These are phyloP conservation scores for Ulota crispa DNA, from an alignment of 225 moss, liverwort and hornwort genomes.

Conservation along the genomic window DNA sequence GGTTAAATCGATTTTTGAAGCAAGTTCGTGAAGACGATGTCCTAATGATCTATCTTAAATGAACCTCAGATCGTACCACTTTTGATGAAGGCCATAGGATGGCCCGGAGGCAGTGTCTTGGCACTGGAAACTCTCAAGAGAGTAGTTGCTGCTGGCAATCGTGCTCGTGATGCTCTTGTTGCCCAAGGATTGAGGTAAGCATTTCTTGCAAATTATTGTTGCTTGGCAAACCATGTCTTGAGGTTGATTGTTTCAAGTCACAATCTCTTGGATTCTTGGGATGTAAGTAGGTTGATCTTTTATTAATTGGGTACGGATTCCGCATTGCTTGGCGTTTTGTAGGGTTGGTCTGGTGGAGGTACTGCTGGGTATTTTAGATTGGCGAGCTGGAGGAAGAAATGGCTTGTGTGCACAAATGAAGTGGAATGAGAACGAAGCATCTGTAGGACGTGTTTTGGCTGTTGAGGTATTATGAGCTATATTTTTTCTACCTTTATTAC, in stretches of 20 bases:
- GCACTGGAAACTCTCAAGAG: constrained; percentile 90
- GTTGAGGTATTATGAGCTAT: constrained; percentile 61
- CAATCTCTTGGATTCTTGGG: no score
- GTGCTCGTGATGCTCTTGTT: constrained; percentile 91
- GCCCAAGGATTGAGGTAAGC: constrained; percentile 93
- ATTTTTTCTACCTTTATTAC: not conserved
- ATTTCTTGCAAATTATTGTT: constrained; percentile 7
- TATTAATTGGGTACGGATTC: no score
- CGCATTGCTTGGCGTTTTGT: not conserved
- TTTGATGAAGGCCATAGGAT: constrained; percentile 96
- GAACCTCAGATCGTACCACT: constrained; percentile 78
- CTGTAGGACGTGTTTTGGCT: constrained; percentile 88
- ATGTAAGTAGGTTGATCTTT: no score
- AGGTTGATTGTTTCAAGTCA: no score
- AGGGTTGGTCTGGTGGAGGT: constrained; percentile 91
- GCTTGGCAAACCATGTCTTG: no score
- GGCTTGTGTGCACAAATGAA: constrained; percentile 92
- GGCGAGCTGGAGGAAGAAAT: constrained; percentile 91
- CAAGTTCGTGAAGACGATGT: not conserved
- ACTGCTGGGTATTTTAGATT: constrained; percentile 85
- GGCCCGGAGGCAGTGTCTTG: constrained; percentile 95
- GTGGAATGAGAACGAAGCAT: constrained; percentile 95
- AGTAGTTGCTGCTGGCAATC: constrained; percentile 90
- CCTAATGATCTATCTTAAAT: constrained; percentile 11
- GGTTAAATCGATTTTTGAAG: not conserved